Conservation (phyloP, 768 basidiomycete genomes). For the Obba rivulosa region DNA sequence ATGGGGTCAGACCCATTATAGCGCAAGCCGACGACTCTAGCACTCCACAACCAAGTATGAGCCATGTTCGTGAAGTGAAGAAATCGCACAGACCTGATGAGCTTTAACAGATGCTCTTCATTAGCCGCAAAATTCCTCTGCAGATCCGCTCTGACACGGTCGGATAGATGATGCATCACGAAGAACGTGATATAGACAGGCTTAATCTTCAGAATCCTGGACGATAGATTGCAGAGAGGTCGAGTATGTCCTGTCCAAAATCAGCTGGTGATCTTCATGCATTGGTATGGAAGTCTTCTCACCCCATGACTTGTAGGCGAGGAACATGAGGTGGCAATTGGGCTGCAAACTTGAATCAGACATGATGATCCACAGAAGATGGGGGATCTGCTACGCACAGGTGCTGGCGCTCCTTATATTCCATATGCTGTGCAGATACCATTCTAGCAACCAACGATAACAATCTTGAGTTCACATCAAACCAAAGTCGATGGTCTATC, state of each 20-base stretch:
- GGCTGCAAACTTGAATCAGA: too few relatives aligned
- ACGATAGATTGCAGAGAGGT: constrained; percentile 7
- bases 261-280: not conserved
- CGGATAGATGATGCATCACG: not conserved
- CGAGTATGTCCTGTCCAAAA: constrained; percentile 10
- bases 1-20: not conserved
- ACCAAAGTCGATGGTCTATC: too few relatives aligned
- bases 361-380: too few relatives aligned
- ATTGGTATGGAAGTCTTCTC: not conserved
- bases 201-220: constrained; percentile 9
- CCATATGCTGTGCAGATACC: too few relatives aligned
- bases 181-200: constrained; percentile 9
- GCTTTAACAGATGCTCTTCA: not conserved
- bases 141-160: constrained; percentile 8
- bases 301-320: constrained; percentile 6
- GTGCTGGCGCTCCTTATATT: too few relatives aligned
- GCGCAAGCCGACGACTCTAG: constrained; percentile 9
- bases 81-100: constrained; percentile 7
- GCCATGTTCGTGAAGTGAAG: not conserved
- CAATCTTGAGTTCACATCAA: too few relatives aligned
- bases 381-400: too few relatives aligned
- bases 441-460: too few relatives aligned
- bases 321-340: not conserved
- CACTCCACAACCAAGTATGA: too few relatives aligned
- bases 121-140: constrained; percentile 3